Evolutionary conservation across 23 red algal genomes (phyloP).

Genomic region (Gracilaria caudata): DNA sequence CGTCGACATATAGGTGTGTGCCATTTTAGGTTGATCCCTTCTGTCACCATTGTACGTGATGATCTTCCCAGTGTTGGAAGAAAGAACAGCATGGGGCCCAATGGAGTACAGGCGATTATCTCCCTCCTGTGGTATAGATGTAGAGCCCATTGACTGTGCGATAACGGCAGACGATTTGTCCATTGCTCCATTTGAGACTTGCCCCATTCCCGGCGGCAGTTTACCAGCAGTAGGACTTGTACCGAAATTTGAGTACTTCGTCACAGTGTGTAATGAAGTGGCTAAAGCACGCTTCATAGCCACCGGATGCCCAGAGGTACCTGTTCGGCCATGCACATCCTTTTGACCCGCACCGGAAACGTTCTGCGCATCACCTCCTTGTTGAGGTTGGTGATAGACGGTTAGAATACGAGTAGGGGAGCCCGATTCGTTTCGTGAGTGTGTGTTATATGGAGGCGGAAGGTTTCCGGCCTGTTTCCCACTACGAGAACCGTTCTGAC

Average conservation of each 20-base stretch:
- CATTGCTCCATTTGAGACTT: neutral
- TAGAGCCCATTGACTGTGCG: constrained; percentile 9
- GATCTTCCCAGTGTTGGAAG: neutral
- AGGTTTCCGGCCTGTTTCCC: constrained; percentile 20
- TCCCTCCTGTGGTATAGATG: constrained; percentile 1
- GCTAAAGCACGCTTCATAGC: neutral
- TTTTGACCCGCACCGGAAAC: neutral
- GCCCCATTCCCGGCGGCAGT: neutral
- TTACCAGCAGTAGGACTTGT: neutral
- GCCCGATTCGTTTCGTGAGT: neutral
- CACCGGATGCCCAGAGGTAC: neutral
- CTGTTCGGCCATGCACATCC: neutral
- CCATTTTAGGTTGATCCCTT: neutral
- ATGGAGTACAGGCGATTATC: constrained; percentile 3
- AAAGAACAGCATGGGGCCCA: neutral
- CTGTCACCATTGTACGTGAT: neutral
- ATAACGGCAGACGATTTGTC: neutral
- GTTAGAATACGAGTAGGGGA: neutral
- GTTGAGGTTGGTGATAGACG: neutral
- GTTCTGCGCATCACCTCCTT: neutral
- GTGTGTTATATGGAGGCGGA: constrained; percentile 14
- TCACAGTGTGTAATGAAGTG: neutral
- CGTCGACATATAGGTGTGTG: neutral
- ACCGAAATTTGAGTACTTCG: neutral
- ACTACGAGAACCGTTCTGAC: constrained; percentile 5